A percentile compares a stretch with the other conserved stretches of the same genome.
Conservation (phyloP, 176 grass and related monocot genomes). For the Carex myosuroides region DNA sequence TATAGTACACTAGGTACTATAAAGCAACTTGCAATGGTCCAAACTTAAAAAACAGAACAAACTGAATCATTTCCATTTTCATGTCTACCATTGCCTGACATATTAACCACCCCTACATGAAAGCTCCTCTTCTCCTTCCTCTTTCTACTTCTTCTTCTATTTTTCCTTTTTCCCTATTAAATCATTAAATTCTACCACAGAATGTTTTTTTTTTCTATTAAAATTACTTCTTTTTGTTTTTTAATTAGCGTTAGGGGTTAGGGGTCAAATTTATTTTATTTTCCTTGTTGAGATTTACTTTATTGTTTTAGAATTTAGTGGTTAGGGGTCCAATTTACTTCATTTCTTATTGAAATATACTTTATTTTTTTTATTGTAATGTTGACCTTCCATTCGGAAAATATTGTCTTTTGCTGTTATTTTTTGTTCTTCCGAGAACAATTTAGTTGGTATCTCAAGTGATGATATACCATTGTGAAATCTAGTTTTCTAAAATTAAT, state of each 20-base stretch:
- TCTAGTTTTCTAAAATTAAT: neutral
- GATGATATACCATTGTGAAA: neutral
- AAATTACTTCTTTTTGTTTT: neutral
- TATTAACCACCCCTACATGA: slow-evolving; percentile 23
- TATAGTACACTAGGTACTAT: slow-evolving; percentile 7
- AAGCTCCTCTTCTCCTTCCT: slow-evolving; percentile 24
- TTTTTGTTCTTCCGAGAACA: neutral
- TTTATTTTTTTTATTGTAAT: too few relatives aligned
- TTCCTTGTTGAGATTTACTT: too few relatives aligned
- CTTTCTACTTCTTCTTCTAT: neutral
- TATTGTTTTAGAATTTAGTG: too few relatives aligned
- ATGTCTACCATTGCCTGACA: slow-evolving; percentile 7
- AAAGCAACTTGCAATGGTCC: slow-evolving; percentile 13
- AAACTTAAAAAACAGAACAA: slow-evolving; percentile 22
- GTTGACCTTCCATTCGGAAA: too few relatives aligned
- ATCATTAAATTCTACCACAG: neutral
- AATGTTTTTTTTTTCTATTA: neutral
- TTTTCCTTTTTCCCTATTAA: neutral
- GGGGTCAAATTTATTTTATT: too few relatives aligned
- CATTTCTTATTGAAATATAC: too few relatives aligned
- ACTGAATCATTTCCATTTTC: slow-evolving; percentile 19
- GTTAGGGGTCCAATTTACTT: too few relatives aligned
- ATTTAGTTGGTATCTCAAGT: neutral
- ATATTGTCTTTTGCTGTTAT: too few relatives aligned
- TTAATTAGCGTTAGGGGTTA: too few relatives aligned